Evolutionary conservation across 306 rosid species (phyloP).

Genomic region (Myrica gale): DNA sequence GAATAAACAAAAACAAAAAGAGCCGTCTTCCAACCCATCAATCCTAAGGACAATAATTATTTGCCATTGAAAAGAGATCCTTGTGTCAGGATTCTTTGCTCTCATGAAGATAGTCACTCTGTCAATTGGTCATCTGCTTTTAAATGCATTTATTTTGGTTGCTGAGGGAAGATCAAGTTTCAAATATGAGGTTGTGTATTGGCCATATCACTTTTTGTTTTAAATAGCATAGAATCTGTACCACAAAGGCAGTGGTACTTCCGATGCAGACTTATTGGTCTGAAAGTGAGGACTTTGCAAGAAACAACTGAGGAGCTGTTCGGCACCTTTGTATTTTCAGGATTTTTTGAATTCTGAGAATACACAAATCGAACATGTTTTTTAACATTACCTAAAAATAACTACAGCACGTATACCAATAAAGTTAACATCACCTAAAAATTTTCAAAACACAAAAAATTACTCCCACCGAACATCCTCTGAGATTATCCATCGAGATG

Average conservation of each 20-base stretch:
- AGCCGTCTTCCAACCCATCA: slow-evolving; percentile 48
- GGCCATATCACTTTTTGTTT: slow-evolving; percentile 55
- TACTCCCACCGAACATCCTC: too few species aligned
- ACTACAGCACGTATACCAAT: too few species aligned
- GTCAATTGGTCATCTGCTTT: slow-evolving; percentile 73
- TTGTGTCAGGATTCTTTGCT: slow-evolving; percentile 74
- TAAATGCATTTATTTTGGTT: slow-evolving; percentile 75
- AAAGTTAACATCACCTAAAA: too few species aligned
- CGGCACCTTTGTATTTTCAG: too few species aligned
- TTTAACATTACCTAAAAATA: too few species aligned
- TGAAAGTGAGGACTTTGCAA: slow-evolving; percentile 60
- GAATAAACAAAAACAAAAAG: too few species aligned
- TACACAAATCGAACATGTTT: too few species aligned
- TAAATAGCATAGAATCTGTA: slow-evolving; percentile 59
- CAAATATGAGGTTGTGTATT: slow-evolving; percentile 67
- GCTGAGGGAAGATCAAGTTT: slow-evolving; percentile 75
- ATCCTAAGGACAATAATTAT: slow-evolving; percentile 46
- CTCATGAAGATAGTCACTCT: slow-evolving; percentile 58
- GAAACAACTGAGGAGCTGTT: slow-evolving; percentile 50
- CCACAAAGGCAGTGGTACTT: slow-evolving; percentile 93
- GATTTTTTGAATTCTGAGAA: too few species aligned
- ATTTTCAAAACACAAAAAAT: too few species aligned
- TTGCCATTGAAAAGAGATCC: slow-evolving; percentile 67
- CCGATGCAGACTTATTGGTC: slow-evolving; percentile 63
- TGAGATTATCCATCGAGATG: slow-evolving; percentile 42